Percentiles rank a stretch among this genome's conserved stretches.
Conservation (phyloP, 2,329 filamentous ascomycete genomes). For the Calycina marina region DNA sequence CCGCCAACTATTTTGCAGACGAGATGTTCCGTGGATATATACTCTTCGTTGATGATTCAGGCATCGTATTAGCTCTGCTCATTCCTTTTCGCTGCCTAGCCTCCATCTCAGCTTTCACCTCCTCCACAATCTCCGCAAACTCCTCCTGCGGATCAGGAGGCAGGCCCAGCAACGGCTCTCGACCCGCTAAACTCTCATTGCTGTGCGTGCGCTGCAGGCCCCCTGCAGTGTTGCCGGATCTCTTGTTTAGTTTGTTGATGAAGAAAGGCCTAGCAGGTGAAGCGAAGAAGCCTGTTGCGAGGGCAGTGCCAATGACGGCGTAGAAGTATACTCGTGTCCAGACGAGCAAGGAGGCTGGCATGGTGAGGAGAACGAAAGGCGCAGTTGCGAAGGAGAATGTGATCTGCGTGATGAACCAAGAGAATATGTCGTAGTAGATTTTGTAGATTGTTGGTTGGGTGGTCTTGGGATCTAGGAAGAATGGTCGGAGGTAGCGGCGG, state of each 20-base stretch:
- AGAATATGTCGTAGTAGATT: conserved; percentile 71
- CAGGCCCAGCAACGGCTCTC: conserved; percentile 59
- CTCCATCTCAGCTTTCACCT: conserved; percentile 35
- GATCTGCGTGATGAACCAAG: conserved; percentile 64
- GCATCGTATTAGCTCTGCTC: not conserved
- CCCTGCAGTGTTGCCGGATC: conserved; percentile 29
- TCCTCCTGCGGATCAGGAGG: conserved; percentile 62
- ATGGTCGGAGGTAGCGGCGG: conserved; percentile 77
- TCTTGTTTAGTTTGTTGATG: conserved; percentile 41
- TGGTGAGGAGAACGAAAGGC: conserved; percentile 72
- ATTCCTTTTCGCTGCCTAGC: conserved; percentile 14
- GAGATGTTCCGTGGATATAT: too few relatives aligned
- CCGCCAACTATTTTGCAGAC: too few relatives aligned
- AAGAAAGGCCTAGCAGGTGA: conserved; percentile 57
- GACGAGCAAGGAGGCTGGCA: conserved; percentile 54
- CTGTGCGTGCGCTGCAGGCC: conserved; percentile 35
- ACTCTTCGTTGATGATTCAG: not conserved
- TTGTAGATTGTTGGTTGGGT: conserved; percentile 56
- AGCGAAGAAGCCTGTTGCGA: conserved; percentile 60
- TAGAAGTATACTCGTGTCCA: conserved; percentile 91
- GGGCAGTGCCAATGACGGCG: conserved; percentile 50
- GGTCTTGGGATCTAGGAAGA: conserved; percentile 74
- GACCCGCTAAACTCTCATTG: conserved; percentile 38
- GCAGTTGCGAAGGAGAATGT: conserved; percentile 69
- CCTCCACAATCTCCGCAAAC: conserved; percentile 44